Conservation (phyloP, 1,284 basidiomycete species). For the Sanguinoderma infundibulare region DNA sequence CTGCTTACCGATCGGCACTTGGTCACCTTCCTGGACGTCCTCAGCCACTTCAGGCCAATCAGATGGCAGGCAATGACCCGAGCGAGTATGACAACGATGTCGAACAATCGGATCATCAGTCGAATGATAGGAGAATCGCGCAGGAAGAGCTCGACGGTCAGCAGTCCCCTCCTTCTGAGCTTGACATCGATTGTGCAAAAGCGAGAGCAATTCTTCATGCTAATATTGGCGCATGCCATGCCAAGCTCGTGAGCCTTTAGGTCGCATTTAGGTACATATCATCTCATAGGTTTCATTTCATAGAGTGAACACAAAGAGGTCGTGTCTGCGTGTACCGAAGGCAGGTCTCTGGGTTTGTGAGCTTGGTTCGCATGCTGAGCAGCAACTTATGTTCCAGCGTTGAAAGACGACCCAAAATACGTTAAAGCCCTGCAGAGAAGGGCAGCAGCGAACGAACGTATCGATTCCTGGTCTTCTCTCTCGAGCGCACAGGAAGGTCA, state of each 20-base stretch:
- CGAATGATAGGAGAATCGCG: slow-evolving; percentile 8
- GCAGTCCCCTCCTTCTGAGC: slow-evolving; percentile 28
- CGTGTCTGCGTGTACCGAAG: slow-evolving; percentile 77
- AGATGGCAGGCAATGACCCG: slow-evolving; percentile 34
- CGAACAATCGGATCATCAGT: background rate
- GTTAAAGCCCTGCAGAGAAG: slow-evolving; percentile 89
- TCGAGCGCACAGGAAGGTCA: slow-evolving; percentile 85
- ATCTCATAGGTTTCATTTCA: background rate
- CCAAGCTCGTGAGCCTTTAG: slow-evolving; percentile 64
- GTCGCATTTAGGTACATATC: background rate
- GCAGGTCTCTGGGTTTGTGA: slow-evolving; percentile 46
- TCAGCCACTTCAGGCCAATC: slow-evolving; percentile 31
- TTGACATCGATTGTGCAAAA: slow-evolving; percentile 55
- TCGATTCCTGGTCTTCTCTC: slow-evolving; percentile 85
- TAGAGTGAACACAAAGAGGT: slow-evolving; percentile 79
- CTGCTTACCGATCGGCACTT: slow-evolving; percentile 63
- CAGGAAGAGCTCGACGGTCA: slow-evolving; percentile 18
- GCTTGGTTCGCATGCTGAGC: slow-evolving; percentile 5
- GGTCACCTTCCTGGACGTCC: slow-evolving; percentile 56
- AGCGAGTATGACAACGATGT: slow-evolving; percentile 33
- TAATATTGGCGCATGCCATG: slow-evolving; percentile 82
- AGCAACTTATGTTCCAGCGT: slow-evolving; percentile 54
- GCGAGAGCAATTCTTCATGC: slow-evolving; percentile 72
- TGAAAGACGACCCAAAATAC: slow-evolving; percentile 84
- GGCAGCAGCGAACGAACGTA: slow-evolving; percentile 80